A percentile compares a stretch with the other conserved stretches of the same genome.
phyloP scores from a whole-genome alignment of 2,329 filamentous ascomycete species.

The Arthrobotrys sphaeroides region DNA sequence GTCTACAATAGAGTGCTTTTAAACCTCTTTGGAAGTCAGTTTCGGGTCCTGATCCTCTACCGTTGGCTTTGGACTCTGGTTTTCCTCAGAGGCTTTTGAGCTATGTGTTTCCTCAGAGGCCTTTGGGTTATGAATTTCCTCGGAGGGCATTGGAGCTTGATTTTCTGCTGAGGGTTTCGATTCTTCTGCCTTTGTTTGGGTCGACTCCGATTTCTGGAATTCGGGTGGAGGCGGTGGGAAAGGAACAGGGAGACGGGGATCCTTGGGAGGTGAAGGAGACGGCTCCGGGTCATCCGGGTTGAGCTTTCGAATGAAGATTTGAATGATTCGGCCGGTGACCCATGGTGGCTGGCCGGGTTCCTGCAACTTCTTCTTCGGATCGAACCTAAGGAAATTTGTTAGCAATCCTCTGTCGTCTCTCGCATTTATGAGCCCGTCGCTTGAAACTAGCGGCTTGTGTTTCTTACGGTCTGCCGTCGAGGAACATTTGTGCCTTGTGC shows the following conservation, averaged over 20 bases:
- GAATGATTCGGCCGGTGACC: neutral
- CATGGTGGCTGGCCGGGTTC: constrained; percentile 1
- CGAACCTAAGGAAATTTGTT: neutral
- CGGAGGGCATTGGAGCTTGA: neutral
- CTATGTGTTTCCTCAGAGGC: constrained; percentile 3
- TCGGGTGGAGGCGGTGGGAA: neutral
- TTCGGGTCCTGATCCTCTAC: neutral
- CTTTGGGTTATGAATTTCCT: neutral
- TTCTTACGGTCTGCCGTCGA: constrained; percentile 29
- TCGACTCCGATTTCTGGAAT: neutral
- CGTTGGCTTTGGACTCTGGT: neutral
- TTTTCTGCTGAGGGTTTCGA: constrained; percentile 10
- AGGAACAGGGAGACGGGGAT: neutral
- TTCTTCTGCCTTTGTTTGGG: neutral
- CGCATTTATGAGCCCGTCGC: neutral
- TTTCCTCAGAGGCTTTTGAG: neutral
- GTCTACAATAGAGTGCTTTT: neutral
- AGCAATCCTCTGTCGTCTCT: neutral
- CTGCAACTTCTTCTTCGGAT: neutral
- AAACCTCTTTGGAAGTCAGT: neutral
- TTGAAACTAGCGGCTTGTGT: neutral
- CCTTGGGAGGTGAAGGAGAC: neutral
- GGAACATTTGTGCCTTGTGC: neutral
- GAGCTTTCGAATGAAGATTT: neutral
- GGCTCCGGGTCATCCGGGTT: neutral